Base-by-base conservation (phyloP, 225 moss, liverwort and hornwort genomes). In the Bryoerythrophyllum caledonicum region DNA sequence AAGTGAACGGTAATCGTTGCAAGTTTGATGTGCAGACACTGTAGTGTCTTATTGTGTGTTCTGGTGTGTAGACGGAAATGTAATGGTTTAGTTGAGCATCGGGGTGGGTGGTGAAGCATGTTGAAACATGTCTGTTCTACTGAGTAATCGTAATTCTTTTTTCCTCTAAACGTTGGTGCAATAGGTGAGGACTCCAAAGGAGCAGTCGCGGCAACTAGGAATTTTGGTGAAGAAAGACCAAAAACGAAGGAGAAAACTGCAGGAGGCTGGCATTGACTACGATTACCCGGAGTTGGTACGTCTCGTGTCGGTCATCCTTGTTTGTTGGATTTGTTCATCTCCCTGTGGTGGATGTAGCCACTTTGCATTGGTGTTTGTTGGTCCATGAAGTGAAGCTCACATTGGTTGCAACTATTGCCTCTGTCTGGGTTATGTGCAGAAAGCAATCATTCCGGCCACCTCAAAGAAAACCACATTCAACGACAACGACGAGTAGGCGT, bases 241-340 rank as follows among this genome's bases (percentile, higher is more conserved):
- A 63, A 75, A 68, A 40, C 86, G 95, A 35, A 87, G 88, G 78
- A 71, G 76, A 66, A 95, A 88, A 73, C 66, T 99, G 10, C 87
- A 84, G 62, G 90, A 78, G 25, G 84, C 75, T 38, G 99, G 99
- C 75, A 93, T 99, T 37, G 91, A 95, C 27, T 99, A 81, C 78
- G 88, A 87, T 62, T 99, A 93, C 55, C 99, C 95, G 27, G 90
- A 88, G 67, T 79, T 95, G 86, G 97, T 92, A 80, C 60, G 89
- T 56, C 52, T 20, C 61, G 41, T 27, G 37, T 54, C 9, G 11
- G 51, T 59, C 16, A 19, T 21, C 28, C 26, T 17, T 38, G 23
- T 68, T n/a, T 28, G n/a, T n/a, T 66, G 70, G 10, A 48, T 49
- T 49, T 6, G 20, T 32, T 24, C 37, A 26, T 48, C 53, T 21